Percentiles rank a stretch among this genome's conserved stretches.
These are phyloP conservation scores for Crithidia brevicula DNA, from an alignment of 208 protist genomes.

Conservation along the genomic window DNA sequence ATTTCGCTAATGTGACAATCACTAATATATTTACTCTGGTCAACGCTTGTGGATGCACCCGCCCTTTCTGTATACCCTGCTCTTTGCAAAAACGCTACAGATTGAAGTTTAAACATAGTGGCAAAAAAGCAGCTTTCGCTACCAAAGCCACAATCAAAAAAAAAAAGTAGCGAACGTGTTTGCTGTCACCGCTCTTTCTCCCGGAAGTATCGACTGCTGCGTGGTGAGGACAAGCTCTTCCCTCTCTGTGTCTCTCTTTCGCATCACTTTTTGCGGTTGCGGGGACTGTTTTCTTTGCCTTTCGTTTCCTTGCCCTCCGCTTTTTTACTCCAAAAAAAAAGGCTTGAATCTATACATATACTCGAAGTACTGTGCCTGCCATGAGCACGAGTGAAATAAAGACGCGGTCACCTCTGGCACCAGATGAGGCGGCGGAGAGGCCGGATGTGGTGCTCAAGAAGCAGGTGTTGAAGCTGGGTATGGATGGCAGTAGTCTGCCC, in stretches of 20 bases:
- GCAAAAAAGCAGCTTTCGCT: background rate
- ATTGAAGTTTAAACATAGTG: no score
- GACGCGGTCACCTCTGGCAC: background rate
- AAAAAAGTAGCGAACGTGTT: background rate
- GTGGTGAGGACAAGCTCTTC: no score
- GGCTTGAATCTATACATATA: no score
- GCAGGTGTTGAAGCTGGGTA: slow-evolving; percentile 51
- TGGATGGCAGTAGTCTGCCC: slow-evolving; percentile 47
- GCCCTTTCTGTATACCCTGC: background rate
- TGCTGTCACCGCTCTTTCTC: background rate
- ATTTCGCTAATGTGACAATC: no score
- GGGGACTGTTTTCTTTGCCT: background rate
- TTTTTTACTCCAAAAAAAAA: no score
- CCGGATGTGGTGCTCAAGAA: slow-evolving; percentile 24
- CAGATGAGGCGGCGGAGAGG: background rate
- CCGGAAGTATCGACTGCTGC: background rate
- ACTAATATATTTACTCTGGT: no score
- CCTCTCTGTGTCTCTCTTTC: background rate
- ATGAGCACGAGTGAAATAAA: background rate
- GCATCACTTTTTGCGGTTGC: background rate
- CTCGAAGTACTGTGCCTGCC: no score
- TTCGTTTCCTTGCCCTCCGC: background rate
- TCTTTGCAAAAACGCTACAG: no score
- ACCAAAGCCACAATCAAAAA: no score
- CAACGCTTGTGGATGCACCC: background rate